Percentiles rank a stretch among this genome's conserved stretches.
Conservation (phyloP, 305 asterid genomes). For the Solanum hybrid region DNA sequence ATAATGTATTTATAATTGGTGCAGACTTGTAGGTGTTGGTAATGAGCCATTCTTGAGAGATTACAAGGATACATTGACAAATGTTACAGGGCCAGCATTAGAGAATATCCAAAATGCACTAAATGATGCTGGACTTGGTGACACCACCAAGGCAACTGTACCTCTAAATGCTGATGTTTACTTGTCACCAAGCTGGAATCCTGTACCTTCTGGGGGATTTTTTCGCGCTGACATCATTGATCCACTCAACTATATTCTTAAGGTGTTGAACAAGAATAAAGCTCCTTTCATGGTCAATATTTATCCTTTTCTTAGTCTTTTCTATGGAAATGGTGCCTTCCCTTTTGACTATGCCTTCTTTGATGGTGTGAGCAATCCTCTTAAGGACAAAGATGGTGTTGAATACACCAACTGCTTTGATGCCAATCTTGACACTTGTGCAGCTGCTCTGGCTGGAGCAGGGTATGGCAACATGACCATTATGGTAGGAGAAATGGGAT, state of each 20-base stretch:
- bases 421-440: conserved; percentile 17
- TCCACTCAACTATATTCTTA: conserved; percentile 7
- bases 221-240: conserved; percentile 15
- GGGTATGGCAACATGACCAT: conserved; percentile 12
- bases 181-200: neutral
- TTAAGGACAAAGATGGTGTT: conserved; percentile 7
- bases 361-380: conserved; percentile 18
- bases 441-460: conserved; percentile 3
- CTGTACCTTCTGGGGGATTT: conserved; percentile 13
- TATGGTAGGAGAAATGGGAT: conserved; percentile 20
- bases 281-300: conserved; percentile 24
- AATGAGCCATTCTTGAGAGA: conserved; percentile 26
- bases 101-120: conserved; percentile 23
- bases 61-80: conserved; percentile 8
- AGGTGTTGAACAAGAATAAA: conserved; percentile 8
- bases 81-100: conserved; percentile 19
- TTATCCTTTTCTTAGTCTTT: conserved; percentile 21
- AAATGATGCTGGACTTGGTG: conserved; percentile 23
- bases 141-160: conserved; percentile 16
- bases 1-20: neutral
- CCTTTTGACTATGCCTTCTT: conserved; percentile 26
- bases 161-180: conserved; percentile 29
- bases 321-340: conserved; percentile 9
- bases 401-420: conserved; percentile 18
- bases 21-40: conserved; percentile 19